Conservation (phyloP, 768 basidiomycete genomes). For the Tricholoma flavovirens region DNA sequence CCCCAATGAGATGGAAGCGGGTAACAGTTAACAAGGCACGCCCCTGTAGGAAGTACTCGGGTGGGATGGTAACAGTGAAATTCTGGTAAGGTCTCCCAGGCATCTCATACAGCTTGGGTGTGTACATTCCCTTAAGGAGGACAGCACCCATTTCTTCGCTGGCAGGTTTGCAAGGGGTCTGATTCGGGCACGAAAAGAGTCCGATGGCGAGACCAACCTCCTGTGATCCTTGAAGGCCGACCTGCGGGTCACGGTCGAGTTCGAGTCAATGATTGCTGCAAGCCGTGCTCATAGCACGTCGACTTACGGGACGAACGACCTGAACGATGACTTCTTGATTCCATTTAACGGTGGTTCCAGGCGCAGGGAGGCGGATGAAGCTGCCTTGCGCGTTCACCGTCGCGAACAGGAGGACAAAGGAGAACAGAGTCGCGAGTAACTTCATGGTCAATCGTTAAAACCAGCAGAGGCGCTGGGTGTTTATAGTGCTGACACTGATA, state of each 20-base stretch:
- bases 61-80: no score
- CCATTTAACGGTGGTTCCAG: slow-evolving; percentile 16
- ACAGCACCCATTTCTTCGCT: slow-evolving; percentile 29
- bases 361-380: slow-evolving; percentile 26
- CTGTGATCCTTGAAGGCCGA: slow-evolving; percentile 29
- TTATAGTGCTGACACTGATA: no score
- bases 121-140: slow-evolving; percentile 35
- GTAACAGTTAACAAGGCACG: no score
- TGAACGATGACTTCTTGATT: slow-evolving; percentile 20
- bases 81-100: no score
- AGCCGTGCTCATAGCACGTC: neutral
- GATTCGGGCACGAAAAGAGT: slow-evolving; percentile 29
- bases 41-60: no score
- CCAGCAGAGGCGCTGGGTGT: no score
- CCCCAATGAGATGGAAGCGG: no score
- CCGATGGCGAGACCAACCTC: slow-evolving; percentile 42
- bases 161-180: slow-evolving; percentile 16
- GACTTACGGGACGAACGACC: neutral
- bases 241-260: no score
- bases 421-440: neutral
- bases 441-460: neutral
- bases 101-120: slow-evolving; percentile 22
- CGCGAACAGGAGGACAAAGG: slow-evolving; percentile 5
- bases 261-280: neutral
- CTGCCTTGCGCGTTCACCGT: slow-evolving; percentile 15